phyloP scores from a whole-genome alignment of 495 filamentous ascomycete genomes.

The Podospora appendiculata region DNA sequence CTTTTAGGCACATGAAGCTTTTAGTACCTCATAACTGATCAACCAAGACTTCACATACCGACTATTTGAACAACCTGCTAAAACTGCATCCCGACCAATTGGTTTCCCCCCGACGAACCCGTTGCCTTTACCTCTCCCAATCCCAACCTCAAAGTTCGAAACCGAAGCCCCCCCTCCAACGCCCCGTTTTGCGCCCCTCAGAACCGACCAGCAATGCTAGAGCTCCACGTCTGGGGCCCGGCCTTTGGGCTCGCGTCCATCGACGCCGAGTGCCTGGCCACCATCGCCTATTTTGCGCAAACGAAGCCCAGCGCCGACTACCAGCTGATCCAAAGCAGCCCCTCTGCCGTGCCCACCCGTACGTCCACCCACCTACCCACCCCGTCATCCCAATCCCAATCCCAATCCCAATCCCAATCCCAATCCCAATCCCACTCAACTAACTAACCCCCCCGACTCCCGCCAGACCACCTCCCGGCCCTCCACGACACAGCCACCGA shows the following conservation, averaged over 20 bases:
- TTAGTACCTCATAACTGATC: too few species aligned
- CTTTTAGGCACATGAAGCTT: too few species aligned
- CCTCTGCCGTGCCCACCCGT: conserved; percentile 70
- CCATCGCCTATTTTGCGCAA: conserved; percentile 61
- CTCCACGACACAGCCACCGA: conserved; percentile 49
- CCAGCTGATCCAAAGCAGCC: conserved; percentile 67
- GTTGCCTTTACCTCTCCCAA: too few species aligned
- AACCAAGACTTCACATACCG: too few species aligned
- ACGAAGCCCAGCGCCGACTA: conserved; percentile 54
- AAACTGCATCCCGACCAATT: too few species aligned
- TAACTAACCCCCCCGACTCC: background rate
- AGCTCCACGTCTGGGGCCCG: conserved; percentile 89
- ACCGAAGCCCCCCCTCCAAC: too few species aligned
- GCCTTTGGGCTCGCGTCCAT: conserved; percentile 83
- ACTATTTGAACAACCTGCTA: too few species aligned
- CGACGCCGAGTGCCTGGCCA: conserved; percentile 77
- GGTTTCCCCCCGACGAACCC: too few species aligned
- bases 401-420: too few species aligned
- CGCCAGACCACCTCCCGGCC: conserved; percentile 66
- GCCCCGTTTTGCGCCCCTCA: too few species aligned
- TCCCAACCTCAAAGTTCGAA: too few species aligned
- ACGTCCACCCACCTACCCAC: conserved; percentile 23
- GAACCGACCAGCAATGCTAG: conserved; percentile 38
- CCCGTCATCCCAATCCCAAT: background rate
- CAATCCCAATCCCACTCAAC: background rate